Percentiles rank a stretch among this genome's conserved stretches.
Evolutionary conservation across 2,329 filamentous ascomycete genomes (phyloP).

Genomic region (Aspergillus fructus): DNA sequence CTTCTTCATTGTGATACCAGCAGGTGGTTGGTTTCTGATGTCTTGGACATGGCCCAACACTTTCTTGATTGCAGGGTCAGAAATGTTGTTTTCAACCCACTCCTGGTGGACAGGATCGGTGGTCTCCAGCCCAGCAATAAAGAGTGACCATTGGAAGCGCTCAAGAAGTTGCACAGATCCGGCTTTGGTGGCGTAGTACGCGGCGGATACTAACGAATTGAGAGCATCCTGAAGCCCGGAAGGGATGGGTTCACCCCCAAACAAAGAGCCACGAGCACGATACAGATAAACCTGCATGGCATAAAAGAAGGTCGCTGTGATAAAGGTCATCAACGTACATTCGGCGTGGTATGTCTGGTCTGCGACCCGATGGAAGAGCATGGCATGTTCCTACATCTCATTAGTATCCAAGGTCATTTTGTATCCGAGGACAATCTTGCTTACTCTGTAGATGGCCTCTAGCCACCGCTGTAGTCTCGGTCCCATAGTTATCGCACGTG

Average conservation of each 20-base stretch:
- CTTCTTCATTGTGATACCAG: constrained; percentile 3
- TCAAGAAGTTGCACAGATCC: constrained; percentile 12
- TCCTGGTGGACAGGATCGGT: constrained; percentile 11
- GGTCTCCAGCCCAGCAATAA: constrained; percentile 10
- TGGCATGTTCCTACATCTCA: neutral
- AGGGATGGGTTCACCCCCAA: constrained; percentile 1
- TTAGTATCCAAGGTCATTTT: neutral
- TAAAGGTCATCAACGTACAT: constrained; percentile 7
- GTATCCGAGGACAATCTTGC: neutral
- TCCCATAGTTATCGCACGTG: neutral
- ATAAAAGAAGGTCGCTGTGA: constrained; percentile 11
- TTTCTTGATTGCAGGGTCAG: constrained; percentile 8
- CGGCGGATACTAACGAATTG: neutral
- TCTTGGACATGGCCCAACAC: neutral
- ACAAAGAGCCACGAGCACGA: constrained; percentile 5
- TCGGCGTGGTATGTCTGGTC: neutral
- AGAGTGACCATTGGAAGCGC: constrained; percentile 15
- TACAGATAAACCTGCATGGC: constrained; percentile 10
- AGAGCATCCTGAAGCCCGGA: neutral
- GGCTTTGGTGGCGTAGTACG: constrained; percentile 5
- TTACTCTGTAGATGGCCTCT: constrained; percentile 5
- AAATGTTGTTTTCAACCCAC: constrained; percentile 9
- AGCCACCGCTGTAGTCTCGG: neutral
- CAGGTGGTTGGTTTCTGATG: neutral
- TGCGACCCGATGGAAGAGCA: neutral